Evolutionary conservation across 768 basidiomycete species (phyloP), one percentile per base, ranked within the genome.

Genomic region (Asterophora parasitica): DNA sequence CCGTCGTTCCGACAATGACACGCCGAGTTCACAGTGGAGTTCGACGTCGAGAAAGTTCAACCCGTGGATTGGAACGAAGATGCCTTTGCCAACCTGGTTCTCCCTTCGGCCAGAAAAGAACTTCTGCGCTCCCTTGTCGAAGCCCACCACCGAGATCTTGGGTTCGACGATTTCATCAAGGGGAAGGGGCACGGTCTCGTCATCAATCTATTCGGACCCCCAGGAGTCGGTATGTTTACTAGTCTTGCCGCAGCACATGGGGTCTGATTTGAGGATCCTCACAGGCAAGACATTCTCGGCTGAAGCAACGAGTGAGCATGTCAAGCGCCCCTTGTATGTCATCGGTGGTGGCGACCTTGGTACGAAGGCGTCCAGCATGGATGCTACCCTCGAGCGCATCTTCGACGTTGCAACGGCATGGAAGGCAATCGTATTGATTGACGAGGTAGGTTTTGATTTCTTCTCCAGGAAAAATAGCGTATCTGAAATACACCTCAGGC

Each of bases 151-250:
- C 65, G 66, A 12, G 73, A 74, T 49, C 56, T 74, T 4, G 76
- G 74, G 13, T 75, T 79, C 52, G 77, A 79, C 45, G 81, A 83
- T 49, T 79, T 82, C 50, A 77, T 83, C 61, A 76, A 75, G 55
- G 81, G 80, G 30, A 83, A 84, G 57, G 82, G 81, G 0, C 77
- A 78, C 26, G 59, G 59, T 4, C 49, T 61, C 10, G 77, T 84
- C 15, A 67, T 81, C 40, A 77, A 77, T 46, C 64, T 78, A 2
- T 80, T 75, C 50, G 79, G 79, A 9, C 77, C 79, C 27, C 79
- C 81, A 0, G 79, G 81, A 46, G 78, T 81, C 13, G 81, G 78
- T 59, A 57, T 55, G 67, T 68, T 35, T 6, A 11, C 33, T 1
- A 7, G 11, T 26, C 33, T 6, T 31, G 11, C 26, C 16, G 8